Percentiles rank a stretch among this genome's conserved stretches.
phyloP scores from a whole-genome alignment of 805 yeast genomes.

The Hanseniaspora jakobsenii region DNA sequence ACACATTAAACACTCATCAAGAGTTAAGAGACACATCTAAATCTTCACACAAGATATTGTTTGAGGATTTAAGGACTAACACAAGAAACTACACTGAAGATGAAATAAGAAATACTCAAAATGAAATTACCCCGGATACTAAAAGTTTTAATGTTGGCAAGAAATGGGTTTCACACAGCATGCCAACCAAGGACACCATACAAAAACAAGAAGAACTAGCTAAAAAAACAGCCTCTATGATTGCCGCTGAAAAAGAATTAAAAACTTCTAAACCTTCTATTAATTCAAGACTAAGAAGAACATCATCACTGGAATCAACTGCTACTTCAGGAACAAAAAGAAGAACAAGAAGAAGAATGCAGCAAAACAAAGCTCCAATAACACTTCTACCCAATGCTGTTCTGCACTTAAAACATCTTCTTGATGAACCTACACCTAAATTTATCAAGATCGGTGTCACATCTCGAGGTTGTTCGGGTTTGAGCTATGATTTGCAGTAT shows the following conservation, averaged over 20 bases:
- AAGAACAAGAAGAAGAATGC: conserved; percentile 35
- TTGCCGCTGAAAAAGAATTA: too few relatives aligned
- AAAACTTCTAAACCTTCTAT: too few relatives aligned
- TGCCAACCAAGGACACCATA: conserved; percentile 36
- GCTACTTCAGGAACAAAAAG: conserved; percentile 15
- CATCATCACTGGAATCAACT: conserved; percentile 12
- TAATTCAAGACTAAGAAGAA: neutral
- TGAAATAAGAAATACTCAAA: neutral
- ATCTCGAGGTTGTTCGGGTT: conserved; percentile 93
- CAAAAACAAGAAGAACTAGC: conserved; percentile 30
- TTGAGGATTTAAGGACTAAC: conserved; percentile 13
- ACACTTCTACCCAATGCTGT: conserved; percentile 68
- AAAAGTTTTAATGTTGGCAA: too few relatives aligned
- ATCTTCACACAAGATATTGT: conserved; percentile 1
- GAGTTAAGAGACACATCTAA: neutral
- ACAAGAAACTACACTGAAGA: conserved; percentile 1
- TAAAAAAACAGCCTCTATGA: too few relatives aligned
- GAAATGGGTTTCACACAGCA: conserved; percentile 40
- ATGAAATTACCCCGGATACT: neutral
- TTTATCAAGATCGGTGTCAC: conserved; percentile 86
- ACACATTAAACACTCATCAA: neutral
- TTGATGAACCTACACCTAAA: conserved; percentile 77
- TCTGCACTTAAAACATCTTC: conserved; percentile 50
- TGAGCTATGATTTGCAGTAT: conserved; percentile 82
- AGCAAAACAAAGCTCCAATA: conserved; percentile 76